Evolutionary conservation across 2,329 filamentous ascomycete species (phyloP).

Genomic region (Chrysoporthe deuterocubensis): DNA sequence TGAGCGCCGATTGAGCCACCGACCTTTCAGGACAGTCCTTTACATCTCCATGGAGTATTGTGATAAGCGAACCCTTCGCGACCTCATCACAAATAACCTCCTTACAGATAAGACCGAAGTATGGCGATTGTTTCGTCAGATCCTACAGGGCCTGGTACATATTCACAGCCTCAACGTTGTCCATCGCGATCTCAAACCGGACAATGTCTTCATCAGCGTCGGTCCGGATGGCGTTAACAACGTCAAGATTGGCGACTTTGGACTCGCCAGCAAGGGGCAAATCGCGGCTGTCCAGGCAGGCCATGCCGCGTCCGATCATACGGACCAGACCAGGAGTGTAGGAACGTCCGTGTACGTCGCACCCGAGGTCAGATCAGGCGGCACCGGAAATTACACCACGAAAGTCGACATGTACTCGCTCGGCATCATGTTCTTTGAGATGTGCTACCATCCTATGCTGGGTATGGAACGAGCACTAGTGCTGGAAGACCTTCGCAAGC

Average conservation of each 20-base stretch:
- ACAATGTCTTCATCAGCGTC: constrained; percentile 87
- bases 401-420: constrained; percentile 99
- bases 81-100: constrained; percentile 79
- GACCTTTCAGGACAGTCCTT: constrained; percentile 71
- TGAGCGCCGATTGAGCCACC: constrained; percentile 43
- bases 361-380: constrained; percentile 81
- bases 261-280: constrained; percentile 87
- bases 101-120: constrained; percentile 75
- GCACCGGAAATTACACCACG: constrained; percentile 78
- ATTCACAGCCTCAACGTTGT: constrained; percentile 92
- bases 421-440: constrained; percentile 97
- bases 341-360: constrained; percentile 90
- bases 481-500: constrained; percentile 70
- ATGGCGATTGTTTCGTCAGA: constrained; percentile 90
- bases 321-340: constrained; percentile 72
- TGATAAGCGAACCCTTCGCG: constrained; percentile 87
- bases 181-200: constrained; percentile 93
- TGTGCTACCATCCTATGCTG: constrained; percentile 73
- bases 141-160: constrained; percentile 86
- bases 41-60: constrained; percentile 99
- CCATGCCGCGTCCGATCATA: constrained; percentile 48
- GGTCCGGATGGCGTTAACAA: constrained; percentile 77
- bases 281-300: constrained; percentile 63
- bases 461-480: constrained; percentile 68
- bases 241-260: constrained; percentile 96